Conservation (phyloP, 2,329 filamentous ascomycete species). For the Epichloe gansuensis region DNA sequence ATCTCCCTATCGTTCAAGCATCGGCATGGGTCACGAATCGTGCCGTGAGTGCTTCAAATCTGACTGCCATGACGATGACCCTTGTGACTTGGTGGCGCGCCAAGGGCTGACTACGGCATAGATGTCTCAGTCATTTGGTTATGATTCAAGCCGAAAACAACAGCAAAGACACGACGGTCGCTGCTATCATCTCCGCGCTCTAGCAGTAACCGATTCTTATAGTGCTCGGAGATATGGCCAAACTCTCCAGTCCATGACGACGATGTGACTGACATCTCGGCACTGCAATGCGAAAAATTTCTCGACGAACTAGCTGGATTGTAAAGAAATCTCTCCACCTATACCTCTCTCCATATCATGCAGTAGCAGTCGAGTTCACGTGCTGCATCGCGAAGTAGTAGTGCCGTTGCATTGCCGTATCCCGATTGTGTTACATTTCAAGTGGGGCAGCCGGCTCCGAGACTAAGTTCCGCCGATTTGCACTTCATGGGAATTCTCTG, state of each 20-base stretch:
- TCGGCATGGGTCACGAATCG: too few relatives aligned
- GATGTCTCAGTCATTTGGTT: neutral
- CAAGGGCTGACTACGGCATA: neutral
- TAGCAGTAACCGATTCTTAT: too few relatives aligned
- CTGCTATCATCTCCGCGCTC: neutral
- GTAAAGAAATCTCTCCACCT: too few relatives aligned
- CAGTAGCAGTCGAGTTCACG: too few relatives aligned
- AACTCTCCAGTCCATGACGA: too few relatives aligned
- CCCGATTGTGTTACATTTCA: slow-evolving; percentile 1
- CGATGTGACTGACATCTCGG: too few relatives aligned
- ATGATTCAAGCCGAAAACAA: neutral
- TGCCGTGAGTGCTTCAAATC: neutral
- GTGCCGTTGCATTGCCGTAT: slow-evolving; percentile 1
- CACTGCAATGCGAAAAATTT: too few relatives aligned
- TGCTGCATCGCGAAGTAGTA: neutral
- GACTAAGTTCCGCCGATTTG: neutral
- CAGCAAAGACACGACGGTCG: neutral
- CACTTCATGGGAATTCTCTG: too few relatives aligned
- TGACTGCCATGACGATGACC: neutral
- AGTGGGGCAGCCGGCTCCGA: slow-evolving; percentile 4
- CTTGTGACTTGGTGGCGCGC: neutral
- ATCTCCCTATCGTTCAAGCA: too few relatives aligned
- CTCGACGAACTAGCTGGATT: too few relatives aligned
- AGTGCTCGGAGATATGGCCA: too few relatives aligned
- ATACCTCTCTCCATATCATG: too few relatives aligned